Evolutionary conservation across 495 filamentous ascomycete species (phyloP), one percentile per base, ranked within the genome.

Genomic region (Aspergillus kassunensis): DNA sequence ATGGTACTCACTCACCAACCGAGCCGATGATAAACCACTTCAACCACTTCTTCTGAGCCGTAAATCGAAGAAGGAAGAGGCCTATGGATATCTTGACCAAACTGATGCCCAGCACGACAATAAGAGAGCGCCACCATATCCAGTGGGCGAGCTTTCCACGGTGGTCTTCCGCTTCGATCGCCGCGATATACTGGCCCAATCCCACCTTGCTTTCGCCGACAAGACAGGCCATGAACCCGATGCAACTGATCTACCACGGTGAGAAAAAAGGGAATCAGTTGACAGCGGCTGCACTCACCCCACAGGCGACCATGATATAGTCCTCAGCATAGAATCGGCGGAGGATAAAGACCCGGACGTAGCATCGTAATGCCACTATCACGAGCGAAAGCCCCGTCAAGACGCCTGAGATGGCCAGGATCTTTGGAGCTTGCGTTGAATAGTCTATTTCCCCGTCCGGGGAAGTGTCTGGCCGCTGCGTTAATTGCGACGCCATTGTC

Each of bases 41-140:
- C 50, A 73, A 75, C 4, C 55, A 48, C 37, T 49, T 49, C 20
- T 57, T 56, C 1, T 54, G 59, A 4, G 61, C 50, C 18, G 69
- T 63, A 36, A 78, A 64, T 1, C 75, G 69, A 41, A 77, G 40
- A 16, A 79, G 53, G 50, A 77, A 76, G 19, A 78, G 49, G 2
- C 72, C 74, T 44, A 78, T 69, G 34, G 70, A 71, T 33, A 76
- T 48, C 55, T 80, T 80, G 20, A 73, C 70, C 16, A 74, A 39
- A 11, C 66, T 63, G 27, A 78, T 71, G 0, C 56, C 67, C 55
- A 62, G 19, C 41, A 62, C 53, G 4, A 62, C 40, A 13, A 62
- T 35, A 33, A 62, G 51, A 8, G 59, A 44, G 35, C 58, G 59
- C 41, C 44, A 56, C 30, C 41, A 62, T 4, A 57, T 40, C 19